Base-by-base conservation (phyloP, 148 eudicot species). In the Heliamphora exappendiculata region DNA sequence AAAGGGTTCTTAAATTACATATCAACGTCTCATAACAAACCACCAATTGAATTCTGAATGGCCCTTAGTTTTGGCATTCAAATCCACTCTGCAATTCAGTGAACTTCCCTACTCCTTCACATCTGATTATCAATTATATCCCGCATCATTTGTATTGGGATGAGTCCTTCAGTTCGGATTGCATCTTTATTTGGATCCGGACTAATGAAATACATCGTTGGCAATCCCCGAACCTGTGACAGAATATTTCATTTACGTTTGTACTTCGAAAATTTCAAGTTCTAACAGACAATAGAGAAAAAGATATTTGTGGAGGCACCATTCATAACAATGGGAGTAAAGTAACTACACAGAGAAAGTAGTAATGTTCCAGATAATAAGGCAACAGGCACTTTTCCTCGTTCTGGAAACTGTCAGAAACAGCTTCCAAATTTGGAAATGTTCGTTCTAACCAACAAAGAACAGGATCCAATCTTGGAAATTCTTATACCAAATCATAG, bases 101-200 rank as follows among this genome's bases (percentile, higher is more conserved):
- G 34, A 29, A 45, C 24, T 19, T 72, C 7, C 34, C 60, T 12
- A 24, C 60, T 57, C 28, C 47, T 71, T 90, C 81, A 92, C 96
- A 95, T 88, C 26, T 91, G 87, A 75, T 86, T 92, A 19, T 95
- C 89, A 41, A 95, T 79, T 51, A 95, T 89, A 77, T 92, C 93
- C 24, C 96, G 85, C 96, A 95, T 92, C 97, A 95, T 87, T 70
- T 92, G 96, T 84, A 95, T 79, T 7, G 97, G 98, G 58, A 95
- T 86, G 71, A 95, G 94, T 65, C 98, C 98, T 87, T 95, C 98
- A 11, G 98, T 88, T 77, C 97, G 84, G 36, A 95, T 92, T 3
- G 97, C 98, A 51, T 92, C 93, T 84, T 95, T 95, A 58, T 62
- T 95, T 79, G 91, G 90, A 83, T 95, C 93, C 7, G 98, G 97